These are phyloP conservation scores for Ophiosphaerella korrae DNA, from an alignment of 2,329 filamentous ascomycete genomes.

Conservation along the genomic window DNA sequence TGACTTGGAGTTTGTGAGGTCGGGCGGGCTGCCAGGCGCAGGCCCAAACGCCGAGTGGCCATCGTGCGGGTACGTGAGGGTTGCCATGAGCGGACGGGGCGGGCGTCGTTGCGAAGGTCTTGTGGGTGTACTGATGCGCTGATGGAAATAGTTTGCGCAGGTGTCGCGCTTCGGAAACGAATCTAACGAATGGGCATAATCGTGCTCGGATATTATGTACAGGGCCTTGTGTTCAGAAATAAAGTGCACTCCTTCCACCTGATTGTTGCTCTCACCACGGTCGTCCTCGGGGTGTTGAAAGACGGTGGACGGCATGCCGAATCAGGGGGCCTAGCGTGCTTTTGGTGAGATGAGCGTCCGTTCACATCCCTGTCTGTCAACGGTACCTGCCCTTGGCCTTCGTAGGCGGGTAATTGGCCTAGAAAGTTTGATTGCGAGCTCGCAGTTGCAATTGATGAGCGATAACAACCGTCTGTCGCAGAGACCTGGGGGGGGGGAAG, in stretches of 20 bases:
- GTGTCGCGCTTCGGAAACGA: constrained; percentile 31
- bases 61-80: constrained; percentile 37
- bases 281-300: constrained; percentile 8
- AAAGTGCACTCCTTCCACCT: constrained; percentile 22
- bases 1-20: constrained; percentile 83
- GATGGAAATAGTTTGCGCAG: constrained; percentile 25
- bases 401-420: constrained; percentile 3
- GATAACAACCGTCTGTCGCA: neutral
- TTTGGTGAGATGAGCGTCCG: constrained; percentile 7
- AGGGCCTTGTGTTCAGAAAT: constrained; percentile 29
- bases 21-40: constrained; percentile 72
- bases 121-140: constrained; percentile 30
- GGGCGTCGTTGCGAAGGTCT: constrained; percentile 20
- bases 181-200: constrained; percentile 43
- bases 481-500: neutral
- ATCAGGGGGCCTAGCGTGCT: constrained; percentile 9
- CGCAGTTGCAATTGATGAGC: neutral
- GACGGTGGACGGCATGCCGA: constrained; percentile 10
- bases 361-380: constrained; percentile 6
- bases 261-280: constrained; percentile 7
- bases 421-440: neutral
- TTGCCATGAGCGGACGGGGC: constrained; percentile 46
- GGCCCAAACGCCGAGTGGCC: constrained; percentile 44
- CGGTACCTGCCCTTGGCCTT: constrained; percentile 8
- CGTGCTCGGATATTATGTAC: constrained; percentile 44